Evolutionary conservation across 208 protist species (phyloP).

Genomic region (Wallacemonas sp.): DNA sequence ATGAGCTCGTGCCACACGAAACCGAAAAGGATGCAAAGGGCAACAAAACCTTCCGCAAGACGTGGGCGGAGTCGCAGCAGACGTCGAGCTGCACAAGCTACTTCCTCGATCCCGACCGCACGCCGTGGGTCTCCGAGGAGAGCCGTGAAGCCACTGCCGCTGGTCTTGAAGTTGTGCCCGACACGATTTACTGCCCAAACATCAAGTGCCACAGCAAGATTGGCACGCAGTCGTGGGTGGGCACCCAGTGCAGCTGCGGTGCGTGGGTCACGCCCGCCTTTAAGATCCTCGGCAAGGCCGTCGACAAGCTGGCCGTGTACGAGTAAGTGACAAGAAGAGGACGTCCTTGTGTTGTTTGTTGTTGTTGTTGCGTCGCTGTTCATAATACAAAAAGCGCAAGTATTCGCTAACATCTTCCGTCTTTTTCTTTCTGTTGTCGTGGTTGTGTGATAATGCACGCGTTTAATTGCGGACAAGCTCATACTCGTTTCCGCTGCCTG

Average conservation of each 20-base stretch:
- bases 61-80: background rate
- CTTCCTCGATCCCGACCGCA: slow-evolving; percentile 79
- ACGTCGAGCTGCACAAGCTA: slow-evolving; percentile 64
- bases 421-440: no score
- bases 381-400: slow-evolving; percentile 7
- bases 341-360: no score
- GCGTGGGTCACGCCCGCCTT: slow-evolving; percentile 86
- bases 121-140: slow-evolving; percentile 68
- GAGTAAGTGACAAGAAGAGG: background rate
- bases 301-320: slow-evolving; percentile 49
- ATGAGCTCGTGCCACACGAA: slow-evolving; percentile 55
- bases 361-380: no score
- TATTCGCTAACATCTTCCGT: background rate
- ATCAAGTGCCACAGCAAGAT: slow-evolving; percentile 66
- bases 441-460: no score
- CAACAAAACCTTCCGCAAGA: slow-evolving; percentile 49
- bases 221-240: slow-evolving; percentile 84
- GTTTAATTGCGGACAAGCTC: no score
- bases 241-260: slow-evolving; percentile 83
- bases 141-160: slow-evolving; percentile 41
- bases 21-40: slow-evolving; percentile 25
- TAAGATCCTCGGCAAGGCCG: slow-evolving; percentile 63
- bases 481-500: no score
- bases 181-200: slow-evolving; percentile 87
- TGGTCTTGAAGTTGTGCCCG: slow-evolving; percentile 53